Evolutionary conservation across 768 basidiomycete species (phyloP).

Genomic region (Boletales sp.): DNA sequence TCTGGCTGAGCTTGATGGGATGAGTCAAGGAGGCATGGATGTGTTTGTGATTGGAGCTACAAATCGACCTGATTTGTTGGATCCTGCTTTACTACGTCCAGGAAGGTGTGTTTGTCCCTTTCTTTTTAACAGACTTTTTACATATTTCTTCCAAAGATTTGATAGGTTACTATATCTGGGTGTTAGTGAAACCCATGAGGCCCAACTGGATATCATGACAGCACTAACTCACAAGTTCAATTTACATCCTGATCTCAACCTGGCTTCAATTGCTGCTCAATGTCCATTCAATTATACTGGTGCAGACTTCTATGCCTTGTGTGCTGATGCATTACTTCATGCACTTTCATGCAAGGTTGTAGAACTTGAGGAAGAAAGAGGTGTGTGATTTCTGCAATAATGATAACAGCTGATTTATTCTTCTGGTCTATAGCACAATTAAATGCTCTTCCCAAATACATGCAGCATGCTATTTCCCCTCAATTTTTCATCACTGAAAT

Average conservation of each 20-base stretch:
- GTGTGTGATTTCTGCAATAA: slow-evolving; percentile 30
- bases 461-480: slow-evolving; percentile 66
- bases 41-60: slow-evolving; percentile 97
- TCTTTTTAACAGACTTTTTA: not conserved
- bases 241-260: slow-evolving; percentile 62
- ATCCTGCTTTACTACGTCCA: slow-evolving; percentile 84
- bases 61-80: slow-evolving; percentile 88
- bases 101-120: slow-evolving; percentile 55
- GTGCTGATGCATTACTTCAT: slow-evolving; percentile 93
- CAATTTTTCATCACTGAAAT: slow-evolving; percentile 90
- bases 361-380: slow-evolving; percentile 71
- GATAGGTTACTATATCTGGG: slow-evolving; percentile 96
- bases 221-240: slow-evolving; percentile 93
- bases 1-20: slow-evolving; percentile 90
- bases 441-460: slow-evolving; percentile 45
- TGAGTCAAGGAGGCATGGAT: slow-evolving; percentile 63
- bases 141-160: slow-evolving; percentile 54
- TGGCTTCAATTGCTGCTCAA: slow-evolving; percentile 57
- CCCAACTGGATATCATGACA: slow-evolving; percentile 80
- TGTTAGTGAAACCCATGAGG: slow-evolving; percentile 81
- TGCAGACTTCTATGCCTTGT: slow-evolving; percentile 97
- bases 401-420: not conserved
- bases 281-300: slow-evolving; percentile 96
- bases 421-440: slow-evolving; percentile 20
- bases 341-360: slow-evolving; percentile 90